These are phyloP conservation scores for Daldinia bambusicola DNA, from an alignment of 495 filamentous ascomycete species.

Conservation along the genomic window DNA sequence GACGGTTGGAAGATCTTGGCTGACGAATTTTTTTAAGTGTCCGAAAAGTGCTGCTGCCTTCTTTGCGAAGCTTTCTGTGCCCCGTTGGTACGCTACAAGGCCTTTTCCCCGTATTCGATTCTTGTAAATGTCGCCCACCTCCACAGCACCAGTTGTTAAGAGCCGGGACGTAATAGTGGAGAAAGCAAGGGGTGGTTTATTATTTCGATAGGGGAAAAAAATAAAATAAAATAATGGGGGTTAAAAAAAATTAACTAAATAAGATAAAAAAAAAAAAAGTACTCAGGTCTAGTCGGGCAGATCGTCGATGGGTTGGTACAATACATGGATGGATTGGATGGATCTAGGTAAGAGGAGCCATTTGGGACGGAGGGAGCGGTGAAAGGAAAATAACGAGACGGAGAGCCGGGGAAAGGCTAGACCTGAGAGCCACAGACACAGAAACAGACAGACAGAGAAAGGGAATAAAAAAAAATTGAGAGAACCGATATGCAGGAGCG, in stretches of 20 bases:
- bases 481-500: conserved; percentile 36
- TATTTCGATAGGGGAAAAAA: conserved; percentile 21
- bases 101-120: conserved; percentile 25
- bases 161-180: conserved; percentile 40
- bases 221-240: no score
- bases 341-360: conserved; percentile 14
- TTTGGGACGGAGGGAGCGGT: conserved; percentile 36
- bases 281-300: conserved; percentile 19
- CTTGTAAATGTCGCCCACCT: conserved; percentile 19
- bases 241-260: no score
- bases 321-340: conserved; percentile 10
- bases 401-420: conserved; percentile 24
- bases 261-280: no score
- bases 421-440: not conserved
- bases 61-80: not conserved
- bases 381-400: conserved; percentile 39
- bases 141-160: conserved; percentile 15
- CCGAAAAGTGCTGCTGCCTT: conserved; percentile 3
- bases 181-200: conserved; percentile 29
- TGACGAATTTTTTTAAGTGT: conserved; percentile 35
- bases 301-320: conserved; percentile 41
- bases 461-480: not conserved
- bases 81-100: conserved; percentile 6
- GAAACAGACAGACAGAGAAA: not conserved
- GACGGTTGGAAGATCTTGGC: conserved; percentile 22